A percentile compares a stretch with the other conserved stretches of the same genome.
Evolutionary conservation across 305 asterid genomes (phyloP).

Genomic region (Solanum hybrid): DNA sequence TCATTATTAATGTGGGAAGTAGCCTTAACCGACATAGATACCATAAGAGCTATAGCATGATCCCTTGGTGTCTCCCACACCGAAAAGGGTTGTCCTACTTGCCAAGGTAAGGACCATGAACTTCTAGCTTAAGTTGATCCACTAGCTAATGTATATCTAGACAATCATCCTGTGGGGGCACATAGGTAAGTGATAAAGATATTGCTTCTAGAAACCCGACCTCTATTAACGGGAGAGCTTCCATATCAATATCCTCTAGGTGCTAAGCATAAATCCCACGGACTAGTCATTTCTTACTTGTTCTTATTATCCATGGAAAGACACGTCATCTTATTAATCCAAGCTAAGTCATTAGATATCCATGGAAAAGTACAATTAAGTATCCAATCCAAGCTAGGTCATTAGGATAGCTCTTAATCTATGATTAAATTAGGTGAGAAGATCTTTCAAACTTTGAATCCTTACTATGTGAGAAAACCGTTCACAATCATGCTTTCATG

Average conservation of each 20-base stretch:
- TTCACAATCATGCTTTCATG: no score
- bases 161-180: neutral
- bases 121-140: neutral
- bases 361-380: no score
- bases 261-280: neutral
- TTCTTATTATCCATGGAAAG: neutral
- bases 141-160: neutral
- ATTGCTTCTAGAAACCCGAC: neutral
- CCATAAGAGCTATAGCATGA: neutral
- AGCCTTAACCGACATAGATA: neutral
- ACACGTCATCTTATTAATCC: neutral
- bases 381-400: no score
- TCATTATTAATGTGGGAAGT: neutral
- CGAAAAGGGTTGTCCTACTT: neutral
- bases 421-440: no score
- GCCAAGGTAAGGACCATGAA: neutral
- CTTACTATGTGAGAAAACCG: no score
- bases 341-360: no score
- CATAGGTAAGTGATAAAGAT: neutral
- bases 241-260: neutral
- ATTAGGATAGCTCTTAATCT: no score
- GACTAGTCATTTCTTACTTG: neutral
- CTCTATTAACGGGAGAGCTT: neutral
- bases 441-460: no score
- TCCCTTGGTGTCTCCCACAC: neutral